Evolutionary conservation across 257 asterid species (phyloP).

Genomic region (Nicotiana noctiflora): DNA sequence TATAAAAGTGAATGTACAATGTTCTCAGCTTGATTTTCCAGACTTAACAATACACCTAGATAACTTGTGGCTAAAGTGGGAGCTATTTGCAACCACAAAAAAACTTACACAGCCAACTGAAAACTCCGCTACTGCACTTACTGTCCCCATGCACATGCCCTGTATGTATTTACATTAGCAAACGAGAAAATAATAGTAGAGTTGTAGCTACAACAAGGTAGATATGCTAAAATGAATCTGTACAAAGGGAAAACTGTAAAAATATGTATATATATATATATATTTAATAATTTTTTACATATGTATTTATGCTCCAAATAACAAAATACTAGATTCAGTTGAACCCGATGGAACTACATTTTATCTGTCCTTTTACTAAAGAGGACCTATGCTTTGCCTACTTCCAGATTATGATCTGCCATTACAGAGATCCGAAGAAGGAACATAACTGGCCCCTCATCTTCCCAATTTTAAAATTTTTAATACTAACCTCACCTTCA

Average conservation of each 20-base stretch:
- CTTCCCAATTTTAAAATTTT: too few species aligned
- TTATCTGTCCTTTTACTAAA: too few species aligned
- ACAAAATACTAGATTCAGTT: too few species aligned
- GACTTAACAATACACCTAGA: not conserved
- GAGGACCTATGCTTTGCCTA: too few species aligned
- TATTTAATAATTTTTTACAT: too few species aligned
- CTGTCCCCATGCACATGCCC: slow-evolving; percentile 24
- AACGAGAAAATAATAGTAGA: not conserved
- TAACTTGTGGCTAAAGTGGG: not conserved
- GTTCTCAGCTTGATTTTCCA: not conserved
- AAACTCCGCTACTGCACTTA: not conserved
- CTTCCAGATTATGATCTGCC: too few species aligned
- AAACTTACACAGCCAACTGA: not conserved
- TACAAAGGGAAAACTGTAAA: not conserved
- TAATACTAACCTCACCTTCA: too few species aligned
- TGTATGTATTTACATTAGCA: slow-evolving; percentile 10
- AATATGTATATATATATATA: too few species aligned
- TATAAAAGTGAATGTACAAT: not conserved
- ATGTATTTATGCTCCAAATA: too few species aligned
- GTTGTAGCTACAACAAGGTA: not conserved
- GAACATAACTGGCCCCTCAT: too few species aligned
- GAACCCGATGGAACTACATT: too few species aligned
- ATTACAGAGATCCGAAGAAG: too few species aligned
- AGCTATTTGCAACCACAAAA: not conserved
- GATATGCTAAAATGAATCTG: not conserved